Evolutionary conservation across 2,329 filamentous ascomycete species (phyloP), one percentile per base, ranked within the genome.

Genomic region (Tolypocladium ovalisporum): DNA sequence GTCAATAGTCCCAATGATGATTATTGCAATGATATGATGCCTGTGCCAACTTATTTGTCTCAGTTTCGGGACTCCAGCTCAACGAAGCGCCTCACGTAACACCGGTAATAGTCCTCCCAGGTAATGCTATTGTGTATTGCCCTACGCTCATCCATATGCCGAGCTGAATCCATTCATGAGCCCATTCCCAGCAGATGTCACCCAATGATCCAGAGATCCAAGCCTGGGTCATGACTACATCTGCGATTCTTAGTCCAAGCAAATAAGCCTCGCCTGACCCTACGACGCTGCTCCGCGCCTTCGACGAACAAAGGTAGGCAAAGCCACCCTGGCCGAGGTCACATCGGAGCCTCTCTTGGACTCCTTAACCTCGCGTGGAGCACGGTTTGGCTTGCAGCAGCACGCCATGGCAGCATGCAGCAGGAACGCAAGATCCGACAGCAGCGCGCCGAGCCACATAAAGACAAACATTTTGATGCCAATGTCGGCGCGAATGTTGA

Each of bases 401-500:
- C 90, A 96, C 64, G 86, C 89, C 70, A 93, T 79, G 36, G 86
- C 83, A 34, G 87, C 75, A 70, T 95, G 89, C 24, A 95, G 76
- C 36, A 88, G 68, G 65, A 89, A 92, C 0, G 87, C 86, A 24
- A 92, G 66, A 6, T 90, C 73, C 1, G 83, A 81, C 59, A 86
- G 82, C 0, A 78, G 82, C 0, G 85, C 80, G 0, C 87, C 89
- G 34, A 90, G 81, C 92, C 93, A 97, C 87, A 96, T 93, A 67
- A 96, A 95, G 0, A 76, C 87, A 65, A 96, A 82, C 88, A 96
- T 92, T 62, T 83, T 79, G 39, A 70, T 73, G 7, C 91, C 91
- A 37, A 96, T 75, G 3, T 79, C 73, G 3, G 86, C 88, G 12
- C 74, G 70, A 63, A 97, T 91, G 70, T 96, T 94, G 55, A 97